Conservation (phyloP, 306 rosid species). For the Trichosanthes cucumerina region DNA sequence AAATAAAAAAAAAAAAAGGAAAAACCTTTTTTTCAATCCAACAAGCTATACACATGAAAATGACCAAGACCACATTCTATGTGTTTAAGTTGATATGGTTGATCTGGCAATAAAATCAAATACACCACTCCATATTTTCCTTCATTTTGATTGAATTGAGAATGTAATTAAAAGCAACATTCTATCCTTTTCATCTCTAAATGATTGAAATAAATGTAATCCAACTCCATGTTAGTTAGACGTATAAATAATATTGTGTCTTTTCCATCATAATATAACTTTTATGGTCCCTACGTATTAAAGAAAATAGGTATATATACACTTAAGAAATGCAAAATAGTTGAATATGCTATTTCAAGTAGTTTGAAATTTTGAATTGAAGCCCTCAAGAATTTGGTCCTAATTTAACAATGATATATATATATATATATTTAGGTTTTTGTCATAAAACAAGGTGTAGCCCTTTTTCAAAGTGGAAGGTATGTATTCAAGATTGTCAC, state of each 20-base stretch:
- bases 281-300: neutral
- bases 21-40: neutral
- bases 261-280: neutral
- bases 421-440: neutral
- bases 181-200: neutral
- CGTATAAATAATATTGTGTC: neutral
- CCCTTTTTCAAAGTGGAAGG: neutral
- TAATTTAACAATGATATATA: too few species aligned
- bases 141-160: neutral
- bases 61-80: neutral
- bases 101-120: neutral
- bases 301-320: neutral
- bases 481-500: neutral
- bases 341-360: neutral
- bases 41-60: neutral
- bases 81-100: neutral
- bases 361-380: neutral
- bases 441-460: neutral
- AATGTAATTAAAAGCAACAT: neutral
- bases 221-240: neutral
- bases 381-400: neutral
- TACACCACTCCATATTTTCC: neutral
- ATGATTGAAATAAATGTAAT: neutral
- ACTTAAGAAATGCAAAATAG: neutral
- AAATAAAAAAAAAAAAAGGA: too few species aligned